Evolutionary conservation across 192 early-diverging fungal genomes (phyloP).

Genomic region (Backusella westeae): DNA sequence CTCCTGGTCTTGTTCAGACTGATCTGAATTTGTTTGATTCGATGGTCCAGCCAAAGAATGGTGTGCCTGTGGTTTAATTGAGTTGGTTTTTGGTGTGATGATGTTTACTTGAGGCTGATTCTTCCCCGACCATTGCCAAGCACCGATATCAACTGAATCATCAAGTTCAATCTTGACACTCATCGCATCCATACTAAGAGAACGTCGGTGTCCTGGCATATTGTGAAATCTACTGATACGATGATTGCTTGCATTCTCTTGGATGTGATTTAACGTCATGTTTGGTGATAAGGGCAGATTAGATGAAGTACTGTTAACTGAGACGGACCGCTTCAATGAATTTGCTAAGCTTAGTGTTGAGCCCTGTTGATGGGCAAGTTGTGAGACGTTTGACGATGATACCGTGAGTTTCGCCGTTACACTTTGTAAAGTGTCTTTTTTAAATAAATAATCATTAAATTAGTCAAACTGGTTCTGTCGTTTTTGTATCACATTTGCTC

Average conservation of each 20-base stretch:
- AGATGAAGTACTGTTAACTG: background rate
- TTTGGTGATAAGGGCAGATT: background rate
- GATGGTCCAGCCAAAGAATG: slow-evolving; percentile 3
- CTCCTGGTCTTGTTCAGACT: background rate
- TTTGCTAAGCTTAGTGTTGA: background rate
- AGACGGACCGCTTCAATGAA: slow-evolving; percentile 9
- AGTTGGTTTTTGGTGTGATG: background rate
- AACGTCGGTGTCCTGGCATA: background rate
- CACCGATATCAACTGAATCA: background rate
- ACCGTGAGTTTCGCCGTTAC: background rate
- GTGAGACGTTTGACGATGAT: background rate
- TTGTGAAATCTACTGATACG: background rate
- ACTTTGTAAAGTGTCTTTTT: background rate
- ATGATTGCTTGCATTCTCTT: background rate
- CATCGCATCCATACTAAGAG: background rate
- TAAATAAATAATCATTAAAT: slow-evolving; percentile 2
- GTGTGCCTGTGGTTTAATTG: background rate
- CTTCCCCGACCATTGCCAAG: background rate
- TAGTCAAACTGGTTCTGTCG: background rate
- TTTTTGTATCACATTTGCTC: background rate
- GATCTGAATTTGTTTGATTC: background rate
- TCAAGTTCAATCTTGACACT: background rate
- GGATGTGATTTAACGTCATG: background rate
- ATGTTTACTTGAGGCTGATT: background rate
- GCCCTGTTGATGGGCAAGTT: background rate